phyloP scores from a whole-genome alignment of 2,329 filamentous ascomycete species.

The Botrytis elliptica region DNA sequence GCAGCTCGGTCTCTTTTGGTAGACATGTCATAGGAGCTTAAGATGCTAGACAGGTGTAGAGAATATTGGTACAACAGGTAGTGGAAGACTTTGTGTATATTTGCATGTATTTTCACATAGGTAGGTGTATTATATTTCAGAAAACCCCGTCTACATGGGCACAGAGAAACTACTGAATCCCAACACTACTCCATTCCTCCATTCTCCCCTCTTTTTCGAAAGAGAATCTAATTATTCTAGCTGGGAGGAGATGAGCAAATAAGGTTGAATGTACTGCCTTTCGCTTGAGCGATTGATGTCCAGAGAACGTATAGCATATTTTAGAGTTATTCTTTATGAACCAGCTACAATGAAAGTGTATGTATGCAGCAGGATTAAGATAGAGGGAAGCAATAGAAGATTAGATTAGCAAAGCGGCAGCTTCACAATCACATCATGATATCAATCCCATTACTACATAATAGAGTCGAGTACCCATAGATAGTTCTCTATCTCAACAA shows the following conservation, averaged over 20 bases:
- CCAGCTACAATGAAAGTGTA: background rate
- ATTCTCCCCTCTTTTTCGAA: background rate
- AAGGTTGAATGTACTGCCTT: background rate
- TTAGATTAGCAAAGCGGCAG: background rate
- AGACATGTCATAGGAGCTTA: background rate
- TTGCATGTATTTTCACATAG: background rate
- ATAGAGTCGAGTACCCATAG: background rate
- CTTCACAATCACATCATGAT: background rate
- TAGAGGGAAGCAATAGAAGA: background rate
- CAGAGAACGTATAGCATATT: background rate
- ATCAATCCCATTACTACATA: background rate
- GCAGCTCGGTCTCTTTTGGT: background rate
- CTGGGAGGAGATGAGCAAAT: background rate
- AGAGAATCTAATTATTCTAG: background rate
- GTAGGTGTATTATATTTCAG: background rate
- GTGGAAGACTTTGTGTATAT: background rate
- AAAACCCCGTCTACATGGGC: background rate
- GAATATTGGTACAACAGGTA: background rate
- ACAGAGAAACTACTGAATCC: background rate
- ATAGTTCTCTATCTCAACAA: background rate
- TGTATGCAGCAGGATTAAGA: background rate
- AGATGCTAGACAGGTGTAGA: background rate
- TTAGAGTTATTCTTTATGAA: background rate
- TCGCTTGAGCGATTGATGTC: background rate
- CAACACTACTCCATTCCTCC: rapidly evolving